phyloP scores from a whole-genome alignment of 768 basidiomycete genomes.

The Xerocomus brunneocitrinus region DNA sequence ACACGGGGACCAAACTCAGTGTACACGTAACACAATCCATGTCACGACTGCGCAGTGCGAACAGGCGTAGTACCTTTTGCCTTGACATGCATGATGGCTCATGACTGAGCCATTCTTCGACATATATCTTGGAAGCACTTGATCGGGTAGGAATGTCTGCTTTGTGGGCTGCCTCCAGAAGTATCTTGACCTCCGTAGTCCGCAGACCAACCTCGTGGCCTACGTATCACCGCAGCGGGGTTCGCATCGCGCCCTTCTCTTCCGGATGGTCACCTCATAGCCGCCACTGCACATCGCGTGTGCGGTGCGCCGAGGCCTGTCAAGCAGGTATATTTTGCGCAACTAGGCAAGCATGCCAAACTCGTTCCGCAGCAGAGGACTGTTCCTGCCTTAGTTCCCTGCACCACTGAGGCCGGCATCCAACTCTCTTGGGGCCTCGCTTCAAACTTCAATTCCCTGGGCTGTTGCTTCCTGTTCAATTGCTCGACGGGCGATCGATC shows the following conservation, averaged over 20 bases:
- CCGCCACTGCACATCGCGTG: background rate
- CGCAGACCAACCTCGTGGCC: background rate
- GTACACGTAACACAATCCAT: no score
- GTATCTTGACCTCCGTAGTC: background rate
- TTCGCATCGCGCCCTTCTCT: background rate
- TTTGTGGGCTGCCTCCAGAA: background rate
- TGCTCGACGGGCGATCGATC: background rate
- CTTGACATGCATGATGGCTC: no score
- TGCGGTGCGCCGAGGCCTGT: background rate
- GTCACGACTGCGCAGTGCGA: no score
- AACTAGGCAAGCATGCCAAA: constrained; percentile 2
- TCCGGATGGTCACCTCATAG: background rate
- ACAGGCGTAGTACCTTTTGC: no score
- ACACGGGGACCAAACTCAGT: no score
- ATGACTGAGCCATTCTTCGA: no score
- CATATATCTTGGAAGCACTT: no score
- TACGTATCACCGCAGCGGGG: background rate
- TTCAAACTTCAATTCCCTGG: background rate
- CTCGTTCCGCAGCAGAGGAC: constrained; percentile 5
- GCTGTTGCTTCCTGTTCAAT: background rate
- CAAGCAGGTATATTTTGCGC: background rate
- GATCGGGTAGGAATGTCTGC: no score
- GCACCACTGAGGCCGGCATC: background rate
- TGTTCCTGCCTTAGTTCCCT: background rate
- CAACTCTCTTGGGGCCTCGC: background rate